These are phyloP conservation scores for Trichosporon faecale DNA, from an alignment of 1,284 basidiomycete species.

Conservation along the genomic window DNA sequence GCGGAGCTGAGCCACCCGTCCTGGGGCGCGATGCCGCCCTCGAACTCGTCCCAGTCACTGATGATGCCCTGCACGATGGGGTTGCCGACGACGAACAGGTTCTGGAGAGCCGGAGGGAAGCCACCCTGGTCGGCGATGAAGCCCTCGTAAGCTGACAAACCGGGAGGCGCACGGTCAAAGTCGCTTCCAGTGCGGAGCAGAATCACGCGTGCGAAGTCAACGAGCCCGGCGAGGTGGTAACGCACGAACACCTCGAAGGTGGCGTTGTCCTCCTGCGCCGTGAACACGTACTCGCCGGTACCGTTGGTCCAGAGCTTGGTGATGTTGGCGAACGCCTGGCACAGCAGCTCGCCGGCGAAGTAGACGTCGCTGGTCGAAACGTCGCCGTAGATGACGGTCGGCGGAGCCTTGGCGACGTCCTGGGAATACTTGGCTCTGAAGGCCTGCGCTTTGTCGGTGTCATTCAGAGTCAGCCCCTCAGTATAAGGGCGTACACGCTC, in stretches of 20 bases:
- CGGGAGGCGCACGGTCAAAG: conserved; percentile 54
- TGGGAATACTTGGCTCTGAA: conserved; percentile 49
- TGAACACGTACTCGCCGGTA: conserved; percentile 51
- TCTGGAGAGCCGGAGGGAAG: conserved; percentile 39
- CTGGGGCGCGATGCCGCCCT: conserved; percentile 36
- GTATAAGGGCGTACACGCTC: conserved; percentile 50
- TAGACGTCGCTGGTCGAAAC: conserved; percentile 55
- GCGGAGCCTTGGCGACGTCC: conserved; percentile 48
- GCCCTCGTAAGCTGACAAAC: conserved; percentile 29
- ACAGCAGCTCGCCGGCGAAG: conserved; percentile 53
- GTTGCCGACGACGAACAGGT: conserved; percentile 41
- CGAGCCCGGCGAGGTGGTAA: conserved; percentile 48
- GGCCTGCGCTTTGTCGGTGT: conserved; percentile 39
- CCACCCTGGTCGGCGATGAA: conserved; percentile 45
- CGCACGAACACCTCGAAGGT: conserved; percentile 55
- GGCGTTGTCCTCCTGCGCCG: conserved; percentile 59
- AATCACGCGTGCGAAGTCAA: conserved; percentile 56
- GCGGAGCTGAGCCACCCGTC: conserved; percentile 32
- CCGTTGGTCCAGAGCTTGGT: conserved; percentile 51
- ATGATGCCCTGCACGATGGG: conserved; percentile 46
- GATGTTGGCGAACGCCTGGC: conserved; percentile 54
- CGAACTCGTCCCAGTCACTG: conserved; percentile 38
- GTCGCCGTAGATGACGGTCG: conserved; percentile 50
- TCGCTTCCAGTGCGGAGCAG: conserved; percentile 56
- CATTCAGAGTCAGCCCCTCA: conserved; percentile 48